phyloP scores from a whole-genome alignment of 169 alveolate species.

The Plasmodium fragile region DNA sequence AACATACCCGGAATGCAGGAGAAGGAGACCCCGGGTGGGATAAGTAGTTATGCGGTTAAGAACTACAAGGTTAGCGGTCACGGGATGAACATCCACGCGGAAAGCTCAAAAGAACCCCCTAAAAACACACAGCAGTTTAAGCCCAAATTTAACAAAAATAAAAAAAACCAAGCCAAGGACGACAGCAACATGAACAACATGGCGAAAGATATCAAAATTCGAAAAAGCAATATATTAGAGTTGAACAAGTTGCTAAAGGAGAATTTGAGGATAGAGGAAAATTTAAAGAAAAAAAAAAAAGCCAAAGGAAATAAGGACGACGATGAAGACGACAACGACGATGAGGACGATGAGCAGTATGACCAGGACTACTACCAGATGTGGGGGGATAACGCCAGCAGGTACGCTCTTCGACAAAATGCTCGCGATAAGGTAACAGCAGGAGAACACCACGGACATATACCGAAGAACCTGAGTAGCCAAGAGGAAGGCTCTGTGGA shows the following conservation, averaged over 20 bases:
- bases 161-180: background rate
- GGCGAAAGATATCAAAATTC: slow-evolving; percentile 26
- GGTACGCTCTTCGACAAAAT: background rate
- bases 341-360: background rate
- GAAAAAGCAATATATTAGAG: slow-evolving; percentile 31
- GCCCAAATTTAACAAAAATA: slow-evolving; percentile 18
- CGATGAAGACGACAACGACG: background rate
- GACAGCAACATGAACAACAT: background rate
- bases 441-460: background rate
- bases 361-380: background rate
- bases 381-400: background rate
- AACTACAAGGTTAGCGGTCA: background rate
- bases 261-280: slow-evolving; percentile 42
- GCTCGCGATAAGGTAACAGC: background rate
- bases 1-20: background rate
- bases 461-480: background rate
- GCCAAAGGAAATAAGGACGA: background rate
- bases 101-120: background rate
- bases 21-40: background rate
- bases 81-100: background rate
- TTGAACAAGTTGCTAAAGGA: slow-evolving; percentile 23
- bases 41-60: background rate
- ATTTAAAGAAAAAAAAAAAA: slow-evolving; percentile 4
- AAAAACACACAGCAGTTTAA: slow-evolving; percentile 15
- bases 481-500: slow-evolving; percentile 16